phyloP scores from a whole-genome alignment of 2,329 filamentous ascomycete species.

The Gliomastix tumulicola region DNA sequence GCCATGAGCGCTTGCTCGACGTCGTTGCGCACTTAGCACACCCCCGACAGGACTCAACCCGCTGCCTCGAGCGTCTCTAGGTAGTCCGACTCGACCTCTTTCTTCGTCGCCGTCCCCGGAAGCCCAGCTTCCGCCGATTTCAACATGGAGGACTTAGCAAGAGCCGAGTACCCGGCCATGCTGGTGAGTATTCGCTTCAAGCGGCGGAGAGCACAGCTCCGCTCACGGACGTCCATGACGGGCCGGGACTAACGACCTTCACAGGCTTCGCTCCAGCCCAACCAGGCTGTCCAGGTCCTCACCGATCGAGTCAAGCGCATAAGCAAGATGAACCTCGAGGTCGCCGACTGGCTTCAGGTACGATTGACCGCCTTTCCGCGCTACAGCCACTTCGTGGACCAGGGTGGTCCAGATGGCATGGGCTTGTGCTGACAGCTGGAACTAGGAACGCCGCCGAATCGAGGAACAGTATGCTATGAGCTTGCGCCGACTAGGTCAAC shows the following conservation, averaged over 20 bases:
- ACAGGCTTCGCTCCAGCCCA: slow-evolving; percentile 73
- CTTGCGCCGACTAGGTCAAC: slow-evolving; percentile 72
- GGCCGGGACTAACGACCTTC: neutral
- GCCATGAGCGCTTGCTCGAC: too few species aligned
- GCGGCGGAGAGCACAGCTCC: neutral
- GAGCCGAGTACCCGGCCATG: slow-evolving; percentile 89
- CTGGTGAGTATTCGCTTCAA: slow-evolving; percentile 75
- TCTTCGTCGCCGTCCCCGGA: too few species aligned
- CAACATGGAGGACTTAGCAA: slow-evolving; percentile 67
- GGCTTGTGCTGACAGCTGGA: neutral
- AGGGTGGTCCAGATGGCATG: neutral
- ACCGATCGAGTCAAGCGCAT: slow-evolving; percentile 86
- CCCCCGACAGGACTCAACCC: too few species aligned
- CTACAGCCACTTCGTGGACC: neutral
- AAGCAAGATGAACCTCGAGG: slow-evolving; percentile 76
- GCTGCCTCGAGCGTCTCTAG: too few species aligned
- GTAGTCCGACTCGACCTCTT: too few species aligned
- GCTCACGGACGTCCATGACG: neutral
- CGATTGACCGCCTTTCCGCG: slow-evolving; percentile 10
- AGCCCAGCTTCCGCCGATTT: neutral
- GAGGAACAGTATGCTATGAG: slow-evolving; percentile 85
- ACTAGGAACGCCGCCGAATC: slow-evolving; percentile 81
- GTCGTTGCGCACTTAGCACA: too few species aligned
- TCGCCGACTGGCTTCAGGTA: slow-evolving; percentile 97
- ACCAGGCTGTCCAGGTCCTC: slow-evolving; percentile 73